Conservation (phyloP, 805 yeast species). For the Kodamaea laetipori region DNA sequence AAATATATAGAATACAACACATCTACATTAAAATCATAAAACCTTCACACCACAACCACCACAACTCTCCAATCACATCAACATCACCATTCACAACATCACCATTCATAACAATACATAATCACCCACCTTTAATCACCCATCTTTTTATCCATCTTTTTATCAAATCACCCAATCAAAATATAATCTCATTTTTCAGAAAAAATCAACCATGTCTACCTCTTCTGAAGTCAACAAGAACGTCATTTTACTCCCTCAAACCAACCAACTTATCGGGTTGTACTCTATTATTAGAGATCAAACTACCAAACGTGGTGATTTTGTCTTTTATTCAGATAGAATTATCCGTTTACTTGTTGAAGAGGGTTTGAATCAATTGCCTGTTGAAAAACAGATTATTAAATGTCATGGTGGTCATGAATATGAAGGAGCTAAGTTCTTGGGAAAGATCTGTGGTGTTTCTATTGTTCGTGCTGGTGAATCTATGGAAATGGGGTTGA, state of each 20-base stretch:
- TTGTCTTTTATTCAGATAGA: conserved; percentile 92
- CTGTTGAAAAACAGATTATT: conserved; percentile 70
- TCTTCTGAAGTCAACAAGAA: conserved; percentile 39
- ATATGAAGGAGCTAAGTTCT: conserved; percentile 76
- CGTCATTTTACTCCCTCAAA: conserved; percentile 76
- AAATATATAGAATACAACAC: too few species aligned
- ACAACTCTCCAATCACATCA: too few species aligned
- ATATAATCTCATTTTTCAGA: too few species aligned
- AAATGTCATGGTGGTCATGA: conserved; percentile 74
- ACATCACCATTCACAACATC: too few species aligned
- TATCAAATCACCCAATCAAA: too few species aligned
- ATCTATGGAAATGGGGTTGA: conserved; percentile 96
- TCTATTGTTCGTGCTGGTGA: conserved; percentile 99
- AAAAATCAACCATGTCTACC: conserved; percentile 19
- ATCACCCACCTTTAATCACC: too few species aligned
- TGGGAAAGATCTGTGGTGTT: conserved; percentile 96
- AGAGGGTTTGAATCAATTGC: conserved; percentile 91
- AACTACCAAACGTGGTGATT: conserved; percentile 82
- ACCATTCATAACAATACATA: too few species aligned
- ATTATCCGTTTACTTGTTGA: conserved; percentile 92
- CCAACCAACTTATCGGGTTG: conserved; percentile 84
- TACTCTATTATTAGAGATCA: conserved; percentile 89
- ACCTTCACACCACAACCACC: too few species aligned
- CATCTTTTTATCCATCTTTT: too few species aligned
- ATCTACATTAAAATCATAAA: too few species aligned